Evolutionary conservation across 495 filamentous ascomycete species (phyloP).

Genomic region (Lophiostoma macrostomum): DNA sequence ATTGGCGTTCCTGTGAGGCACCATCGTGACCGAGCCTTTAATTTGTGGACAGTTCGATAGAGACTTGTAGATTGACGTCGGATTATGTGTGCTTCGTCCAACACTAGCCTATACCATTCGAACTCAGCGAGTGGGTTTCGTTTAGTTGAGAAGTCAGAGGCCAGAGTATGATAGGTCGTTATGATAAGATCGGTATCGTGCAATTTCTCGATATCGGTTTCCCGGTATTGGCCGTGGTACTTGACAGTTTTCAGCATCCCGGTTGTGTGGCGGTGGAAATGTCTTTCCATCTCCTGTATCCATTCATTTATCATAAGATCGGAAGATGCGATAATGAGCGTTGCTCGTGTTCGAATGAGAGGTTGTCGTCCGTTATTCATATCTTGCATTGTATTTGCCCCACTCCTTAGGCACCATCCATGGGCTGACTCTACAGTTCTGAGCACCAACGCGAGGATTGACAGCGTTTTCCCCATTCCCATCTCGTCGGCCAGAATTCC

Average conservation of each 20-base stretch:
- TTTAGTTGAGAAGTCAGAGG: constrained; percentile 1
- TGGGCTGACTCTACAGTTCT: constrained; percentile 16
- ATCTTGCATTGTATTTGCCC: neutral
- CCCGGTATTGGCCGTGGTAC: constrained; percentile 20
- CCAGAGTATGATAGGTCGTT: constrained; percentile 22
- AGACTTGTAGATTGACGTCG: constrained; percentile 18
- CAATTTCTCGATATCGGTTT: constrained; percentile 4
- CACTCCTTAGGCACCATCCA: neutral
- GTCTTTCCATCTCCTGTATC: constrained; percentile 19
- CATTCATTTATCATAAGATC: constrained; percentile 27
- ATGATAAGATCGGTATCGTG: constrained; percentile 13
- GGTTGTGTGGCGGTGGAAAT: constrained; percentile 3
- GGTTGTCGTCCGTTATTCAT: neutral
- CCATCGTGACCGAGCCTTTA: constrained; percentile 22
- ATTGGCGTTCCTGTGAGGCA: constrained; percentile 32
- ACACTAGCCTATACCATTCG: constrained; percentile 16
- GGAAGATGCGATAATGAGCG: constrained; percentile 15
- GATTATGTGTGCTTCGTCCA: constrained; percentile 29
- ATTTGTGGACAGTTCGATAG: constrained; percentile 13
- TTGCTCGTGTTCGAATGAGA: neutral
- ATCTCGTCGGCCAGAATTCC: constrained; percentile 27
- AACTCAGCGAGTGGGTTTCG: neutral
- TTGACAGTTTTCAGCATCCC: constrained; percentile 14
- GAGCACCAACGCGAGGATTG: constrained; percentile 11
- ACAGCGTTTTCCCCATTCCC: constrained; percentile 23